Evolutionary conservation across 768 basidiomycete genomes (phyloP), one percentile per base, ranked within the genome.

Genomic region (Serpula lacrymans): DNA sequence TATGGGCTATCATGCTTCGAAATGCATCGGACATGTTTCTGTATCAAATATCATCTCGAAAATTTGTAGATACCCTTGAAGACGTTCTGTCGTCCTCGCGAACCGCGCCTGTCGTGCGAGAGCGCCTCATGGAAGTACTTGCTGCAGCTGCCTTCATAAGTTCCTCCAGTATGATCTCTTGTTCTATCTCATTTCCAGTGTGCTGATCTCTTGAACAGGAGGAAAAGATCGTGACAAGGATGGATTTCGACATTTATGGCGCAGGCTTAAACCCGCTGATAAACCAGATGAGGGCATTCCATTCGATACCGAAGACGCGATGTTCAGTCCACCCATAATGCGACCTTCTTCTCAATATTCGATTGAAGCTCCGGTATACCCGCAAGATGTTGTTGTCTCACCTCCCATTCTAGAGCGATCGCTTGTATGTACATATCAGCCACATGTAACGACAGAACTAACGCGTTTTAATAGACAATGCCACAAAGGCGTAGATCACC

Each of bases 1-100:
- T 96, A 6, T 94, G 91, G 92, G 84, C 90, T 2, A 83, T 94
- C 50, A 86, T 94, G 83, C 74, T 94, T 26, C 80, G 81, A 21
- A 93, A 94, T 54, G 82, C 82, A 3, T 76, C 81, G 1, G 78
- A 83, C 8, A 54, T 76, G 11, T 91, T 93, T 53, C 75, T 88
- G 25, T 60, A 72, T 10, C 82, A 88, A 50, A 82, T 79, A 27
- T 73, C 78, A 11, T 70, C 81, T 23, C 79, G 80, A 52, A 91
- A 91, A 57, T 92, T 92, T 53, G 62, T 87, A 14, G 84, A 89
- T 37, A 80, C 78, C 1, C 65, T 92, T 13, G 89, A 91, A 45
- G 86, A 90, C 13, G 72, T 88, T 14, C 63, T 91, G 3, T 67
- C 62, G 2, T 77, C 75, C 0, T 52, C 76, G 1, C 70, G 77